Evolutionary conservation across 1,139 yeast species (phyloP), one percentile per base, ranked within the genome.

Genomic region (Lodderomyces pseudojiufengensis): DNA sequence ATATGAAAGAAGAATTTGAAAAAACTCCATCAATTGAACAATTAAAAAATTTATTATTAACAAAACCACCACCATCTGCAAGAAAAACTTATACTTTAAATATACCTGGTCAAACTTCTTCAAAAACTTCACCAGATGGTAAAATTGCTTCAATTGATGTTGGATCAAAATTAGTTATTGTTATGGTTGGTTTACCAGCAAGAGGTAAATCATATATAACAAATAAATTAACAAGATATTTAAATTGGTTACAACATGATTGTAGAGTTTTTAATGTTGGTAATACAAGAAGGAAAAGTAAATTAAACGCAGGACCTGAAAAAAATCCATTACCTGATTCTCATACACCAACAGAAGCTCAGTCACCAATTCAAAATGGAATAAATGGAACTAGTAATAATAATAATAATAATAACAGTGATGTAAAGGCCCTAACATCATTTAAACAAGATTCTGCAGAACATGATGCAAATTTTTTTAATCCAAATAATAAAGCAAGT

Each of bases 181-280:
- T 92, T 18, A 86, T 87, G 95, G 95, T 88, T 10, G 97, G 97
- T 0, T 63, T 87, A 27, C 96, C 96, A 0, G 96, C 96, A 0
- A 70, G 96, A 36, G 97, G 97, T 4, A 90, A 90, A 59, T 83
- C 94, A 5, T 90, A 88, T 56, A 85, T 90, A 46, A 87, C 97
- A 33, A 90, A 88, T 59, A 90, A 90, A 52, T 71, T 90, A 33
- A 82, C 95, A 9, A 64, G 97, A 40, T 90, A 85, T 55, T 65
- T 90, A 51, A 90, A 90, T 60, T 90, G 96, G 95, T 76, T 85
- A 38, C 95, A 88, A 61, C 95, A 87, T 53, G 88, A 84, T 49
- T 83, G 95, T 44, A 71, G 84, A 42, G 94, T 90, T 8, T 90
- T 90, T 65, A 90, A 90, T 54, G 97, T 90, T 24, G 97, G 97